Base-by-base conservation (phyloP, 306 rosid species). In the Hippophae rhamnoides region DNA sequence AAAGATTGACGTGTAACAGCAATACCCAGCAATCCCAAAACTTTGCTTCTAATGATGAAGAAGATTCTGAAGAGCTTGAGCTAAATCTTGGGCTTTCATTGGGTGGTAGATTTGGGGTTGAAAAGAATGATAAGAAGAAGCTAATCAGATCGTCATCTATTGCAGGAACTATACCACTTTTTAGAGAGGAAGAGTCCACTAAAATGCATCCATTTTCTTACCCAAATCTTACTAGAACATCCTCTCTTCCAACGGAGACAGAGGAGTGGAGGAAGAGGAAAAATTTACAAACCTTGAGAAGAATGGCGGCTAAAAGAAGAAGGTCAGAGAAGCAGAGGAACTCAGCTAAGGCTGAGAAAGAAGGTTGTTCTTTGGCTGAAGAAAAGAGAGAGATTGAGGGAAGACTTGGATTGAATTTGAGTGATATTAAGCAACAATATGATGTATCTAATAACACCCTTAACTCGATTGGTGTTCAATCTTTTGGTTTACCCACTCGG, bases 261-360 rank as follows among this genome's bases (percentile, higher is more conserved):
- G 90, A 88, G 79, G 98, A 83, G 67, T 93, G 97, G 99, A 64
- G 97, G 82, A 84, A 89, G 89, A 58, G 97, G 85, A 93, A 93
- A 84, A 94, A 88, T 60, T 40, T 93, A 63, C 99, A 93, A 77
- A 84, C 85, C 2, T 72, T 82, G 72, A 79, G 99, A 52, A 65
- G 99, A 58, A 57, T 93, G 94, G 99, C 70, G 76, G 99, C 97
- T 0, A 93, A 88, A 74, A 73, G 97, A 43, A 58, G 99, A 62
- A 61, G 99, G 65, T 86, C 83, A 6, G 94, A 84, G 90, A 93
- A 88, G 82, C 96, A 85, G 71, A 80, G 86, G 67, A 83, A 13
- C 46, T 69, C 71, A 13, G 9, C 11, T 5, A 69, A 59, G 68
- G 46, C 58, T 6, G 90, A 82, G 69, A 83, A 66, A 41, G 89